Evolutionary conservation across 2,329 filamentous ascomycete genomes (phyloP).

Genomic region (Trichophyton rubrum): DNA sequence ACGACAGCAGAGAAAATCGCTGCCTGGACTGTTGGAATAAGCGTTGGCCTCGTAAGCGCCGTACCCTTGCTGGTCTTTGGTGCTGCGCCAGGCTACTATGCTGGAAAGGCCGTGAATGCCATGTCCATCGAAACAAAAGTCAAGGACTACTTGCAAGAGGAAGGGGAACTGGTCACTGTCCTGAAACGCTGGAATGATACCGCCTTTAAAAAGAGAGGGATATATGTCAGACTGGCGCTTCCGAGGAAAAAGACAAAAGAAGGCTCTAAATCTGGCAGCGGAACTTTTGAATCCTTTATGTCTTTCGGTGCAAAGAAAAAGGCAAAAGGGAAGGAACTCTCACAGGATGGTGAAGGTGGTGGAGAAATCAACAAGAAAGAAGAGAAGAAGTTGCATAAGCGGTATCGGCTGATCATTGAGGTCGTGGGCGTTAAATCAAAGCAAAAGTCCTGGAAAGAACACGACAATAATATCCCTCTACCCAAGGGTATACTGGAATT

Average conservation of each 20-base stretch:
- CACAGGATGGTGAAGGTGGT: background rate
- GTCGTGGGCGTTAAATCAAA: conserved; percentile 2
- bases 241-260: background rate
- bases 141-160: conserved; percentile 3
- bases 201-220: conserved; percentile 8
- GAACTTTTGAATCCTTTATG: conserved; percentile 1
- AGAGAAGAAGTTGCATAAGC: conserved; percentile 7
- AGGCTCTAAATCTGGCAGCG: background rate
- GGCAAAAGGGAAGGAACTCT: background rate
- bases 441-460: background rate
- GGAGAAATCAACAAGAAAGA: conserved; percentile 4
- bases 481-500: background rate
- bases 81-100: conserved; percentile 10
- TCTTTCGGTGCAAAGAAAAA: conserved; percentile 2
- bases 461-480: background rate
- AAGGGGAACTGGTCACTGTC: conserved; percentile 9
- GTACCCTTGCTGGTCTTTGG: conserved; percentile 5
- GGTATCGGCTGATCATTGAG: conserved; percentile 9
- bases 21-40: conserved; percentile 9
- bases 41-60: conserved; percentile 7
- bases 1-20: conserved; percentile 8
- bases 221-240: conserved; percentile 6
- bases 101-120: conserved; percentile 10
- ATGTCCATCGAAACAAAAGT: conserved; percentile 10
- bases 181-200: conserved; percentile 9